Evolutionary conservation across 768 basidiomycete species (phyloP).

Genomic region (Tylopilus cervinicoccineus): DNA sequence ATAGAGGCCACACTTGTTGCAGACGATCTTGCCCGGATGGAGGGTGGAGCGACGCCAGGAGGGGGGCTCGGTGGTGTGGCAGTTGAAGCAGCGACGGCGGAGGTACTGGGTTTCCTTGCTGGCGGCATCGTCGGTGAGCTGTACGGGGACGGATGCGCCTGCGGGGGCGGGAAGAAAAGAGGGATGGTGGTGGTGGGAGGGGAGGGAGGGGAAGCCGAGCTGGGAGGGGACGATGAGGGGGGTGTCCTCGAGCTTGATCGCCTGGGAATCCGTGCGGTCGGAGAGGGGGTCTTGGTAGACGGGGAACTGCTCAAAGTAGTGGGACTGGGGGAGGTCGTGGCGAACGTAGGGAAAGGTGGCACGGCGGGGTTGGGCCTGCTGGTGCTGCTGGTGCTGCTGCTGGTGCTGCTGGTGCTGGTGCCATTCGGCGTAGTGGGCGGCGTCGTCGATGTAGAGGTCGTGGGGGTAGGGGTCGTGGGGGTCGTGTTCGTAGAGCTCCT

Average conservation of each 20-base stretch:
- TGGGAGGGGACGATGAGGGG: slow-evolving; percentile 61
- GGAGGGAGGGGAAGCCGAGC: slow-evolving; percentile 31
- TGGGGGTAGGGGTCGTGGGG: slow-evolving; percentile 37
- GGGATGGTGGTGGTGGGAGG: slow-evolving; percentile 34
- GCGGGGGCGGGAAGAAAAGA: slow-evolving; percentile 40
- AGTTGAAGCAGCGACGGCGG: slow-evolving; percentile 84
- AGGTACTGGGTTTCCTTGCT: slow-evolving; percentile 90
- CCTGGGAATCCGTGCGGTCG: slow-evolving; percentile 23
- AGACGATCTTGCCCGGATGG: slow-evolving; percentile 89
- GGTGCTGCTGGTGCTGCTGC: slow-evolving; percentile 27
- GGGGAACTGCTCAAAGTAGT: slow-evolving; percentile 31
- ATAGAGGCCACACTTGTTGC: slow-evolving; percentile 91
- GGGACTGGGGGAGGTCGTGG: slow-evolving; percentile 55
- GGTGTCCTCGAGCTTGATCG: slow-evolving; percentile 69
- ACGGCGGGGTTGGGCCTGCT: slow-evolving; percentile 46
- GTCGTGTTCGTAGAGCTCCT: slow-evolving; percentile 69
- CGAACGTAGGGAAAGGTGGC: slow-evolving; percentile 76
- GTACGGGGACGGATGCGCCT: slow-evolving; percentile 53
- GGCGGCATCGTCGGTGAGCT: slow-evolving; percentile 88
- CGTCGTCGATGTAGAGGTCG: slow-evolving; percentile 34
- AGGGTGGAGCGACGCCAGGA: slow-evolving; percentile 85
- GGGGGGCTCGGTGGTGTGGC: slow-evolving; percentile 88
- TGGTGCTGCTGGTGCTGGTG: slow-evolving; percentile 27
- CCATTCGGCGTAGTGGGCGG: slow-evolving; percentile 34
- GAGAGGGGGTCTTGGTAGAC: slow-evolving; percentile 39